Base-by-base conservation (phyloP, 2,329 filamentous ascomycete species). In the Periconia digitata region DNA sequence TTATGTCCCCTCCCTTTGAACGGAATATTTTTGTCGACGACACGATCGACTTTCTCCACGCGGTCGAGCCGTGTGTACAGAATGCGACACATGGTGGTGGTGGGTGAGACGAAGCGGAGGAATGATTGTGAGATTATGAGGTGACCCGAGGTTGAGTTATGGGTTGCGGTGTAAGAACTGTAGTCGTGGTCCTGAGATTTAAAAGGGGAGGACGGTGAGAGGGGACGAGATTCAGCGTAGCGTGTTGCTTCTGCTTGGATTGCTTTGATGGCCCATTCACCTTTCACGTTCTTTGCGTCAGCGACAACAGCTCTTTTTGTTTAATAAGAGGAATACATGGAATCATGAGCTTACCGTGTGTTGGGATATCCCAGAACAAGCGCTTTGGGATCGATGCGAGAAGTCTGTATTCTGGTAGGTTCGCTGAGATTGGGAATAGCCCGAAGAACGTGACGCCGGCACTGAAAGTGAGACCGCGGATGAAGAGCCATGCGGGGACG, bases 331-430 rank as follows among this genome's bases (percentile, higher is more conserved):
- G 8, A 16, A 32, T 8, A 15, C 15, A 17, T 18, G 36, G 16
- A 34, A 8, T 10, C 21, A 12, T 13, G 3, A 12, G 45, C 51
- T 43, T 40, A 58, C 55, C 62, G 27, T 73, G 66, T 1, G 66
- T 73, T 2, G 69, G 69, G 1, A 72, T 65, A 37, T 71, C 63
- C 67, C 70, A 73, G 6, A 73, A 50, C 2, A 63, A 20, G 32
- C 64, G 69, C 43, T 69, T 71, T 2, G 60, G 49, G 2, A 65
- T 67, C 10, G 69, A 72, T 1, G 68, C 63, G 3, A 73, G 50
- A 0, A 73, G 62, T 6, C 69, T 58, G 43, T 72, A 73, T 20
- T 66, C 55, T 1, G 69, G 69, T 34, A 67, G 64, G 4, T 64
- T 60, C 15, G 55, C 62, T 7, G 63, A 60, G 6, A 72, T 51